Conservation (phyloP, 495 filamentous ascomycete genomes). For the Podospora appendiculata region DNA sequence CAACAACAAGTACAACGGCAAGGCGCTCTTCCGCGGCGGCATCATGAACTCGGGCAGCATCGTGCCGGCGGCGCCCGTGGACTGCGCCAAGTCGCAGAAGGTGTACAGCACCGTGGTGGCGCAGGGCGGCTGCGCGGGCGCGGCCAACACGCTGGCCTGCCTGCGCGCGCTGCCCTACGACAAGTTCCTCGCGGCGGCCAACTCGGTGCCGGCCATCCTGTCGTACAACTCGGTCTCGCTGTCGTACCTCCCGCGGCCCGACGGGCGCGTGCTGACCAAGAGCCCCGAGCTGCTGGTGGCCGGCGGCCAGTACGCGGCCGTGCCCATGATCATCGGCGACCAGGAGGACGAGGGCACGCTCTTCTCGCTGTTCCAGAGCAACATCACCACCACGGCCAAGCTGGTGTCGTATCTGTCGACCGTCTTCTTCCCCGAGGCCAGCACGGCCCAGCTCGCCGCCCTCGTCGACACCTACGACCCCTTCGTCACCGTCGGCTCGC, state of each 20-base stretch:
- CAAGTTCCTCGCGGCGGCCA: conserved; percentile 54
- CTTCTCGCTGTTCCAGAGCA: conserved; percentile 54
- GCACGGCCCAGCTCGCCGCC: conserved; percentile 30
- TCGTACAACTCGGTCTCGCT: conserved; percentile 56
- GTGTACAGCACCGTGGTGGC: conserved; percentile 57
- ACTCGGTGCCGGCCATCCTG: conserved; percentile 57
- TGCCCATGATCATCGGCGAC: conserved; percentile 52
- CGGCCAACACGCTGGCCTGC: conserved; percentile 53
- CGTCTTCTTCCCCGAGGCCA: conserved; percentile 49
- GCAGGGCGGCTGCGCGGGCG: conserved; percentile 49
- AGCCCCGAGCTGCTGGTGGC: conserved; percentile 47
- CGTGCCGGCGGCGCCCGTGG: conserved; percentile 55
- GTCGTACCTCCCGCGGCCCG: conserved; percentile 58
- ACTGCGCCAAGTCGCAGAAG: conserved; percentile 52
- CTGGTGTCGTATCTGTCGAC: conserved; percentile 51
- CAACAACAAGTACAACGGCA: conserved; percentile 60
- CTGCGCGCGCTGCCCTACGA: conserved; percentile 51
- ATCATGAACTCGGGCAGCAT: conserved; percentile 69
- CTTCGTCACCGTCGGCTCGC: conserved; percentile 46
- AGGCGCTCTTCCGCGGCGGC: conserved; percentile 58
- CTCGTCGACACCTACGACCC: conserved; percentile 51
- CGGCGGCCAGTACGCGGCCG: conserved; percentile 45
- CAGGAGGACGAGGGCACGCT: conserved; percentile 56
- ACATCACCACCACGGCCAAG: conserved; percentile 50
- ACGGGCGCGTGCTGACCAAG: conserved; percentile 47